Conservation (phyloP, 129 eudicot genomes). For the Escallonia rubra region DNA sequence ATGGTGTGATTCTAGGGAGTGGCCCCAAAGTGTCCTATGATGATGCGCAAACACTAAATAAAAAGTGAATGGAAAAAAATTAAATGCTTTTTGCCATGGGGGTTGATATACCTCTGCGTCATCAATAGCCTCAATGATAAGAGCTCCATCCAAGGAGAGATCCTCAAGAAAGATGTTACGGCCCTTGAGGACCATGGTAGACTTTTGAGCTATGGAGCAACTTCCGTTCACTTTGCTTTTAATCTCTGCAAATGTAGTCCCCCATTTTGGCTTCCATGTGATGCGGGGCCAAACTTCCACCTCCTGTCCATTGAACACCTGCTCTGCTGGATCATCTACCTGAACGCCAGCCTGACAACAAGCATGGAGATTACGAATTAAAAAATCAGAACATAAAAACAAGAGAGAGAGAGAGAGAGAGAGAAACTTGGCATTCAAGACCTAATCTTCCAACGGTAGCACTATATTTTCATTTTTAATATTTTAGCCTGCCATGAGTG, state of each 20-base stretch:
- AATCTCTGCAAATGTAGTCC: slow-evolving; percentile 62
- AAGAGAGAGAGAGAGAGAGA: not conserved
- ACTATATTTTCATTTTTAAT: too few species aligned
- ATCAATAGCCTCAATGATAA: slow-evolving; percentile 58
- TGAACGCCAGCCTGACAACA: slow-evolving; percentile 72
- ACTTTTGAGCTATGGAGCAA: slow-evolving; percentile 62
- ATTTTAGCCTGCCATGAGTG: too few species aligned
- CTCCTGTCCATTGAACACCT: slow-evolving; percentile 82
- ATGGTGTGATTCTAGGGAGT: not conserved
- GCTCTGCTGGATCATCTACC: slow-evolving; percentile 63
- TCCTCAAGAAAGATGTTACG: slow-evolving; percentile 48
- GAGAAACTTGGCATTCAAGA: not conserved
- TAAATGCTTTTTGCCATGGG: not conserved
- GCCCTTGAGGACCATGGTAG: slow-evolving; percentile 77
- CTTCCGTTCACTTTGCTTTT: slow-evolving; percentile 60
- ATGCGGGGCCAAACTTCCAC: slow-evolving; percentile 95
- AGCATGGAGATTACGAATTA: not conserved
- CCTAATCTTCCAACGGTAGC: too few species aligned
- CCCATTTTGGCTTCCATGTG: slow-evolving; percentile 95
- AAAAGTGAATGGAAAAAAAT: too few species aligned
- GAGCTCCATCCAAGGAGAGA: slow-evolving; percentile 84
- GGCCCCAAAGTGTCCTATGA: too few species aligned
- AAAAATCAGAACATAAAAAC: not conserved
- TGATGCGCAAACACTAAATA: too few species aligned
- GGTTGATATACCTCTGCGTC: slow-evolving; percentile 68